These are phyloP conservation scores for Dendrocalamus latiflorus DNA, from an alignment of 202 grass and related monocot species.

Conservation along the genomic window DNA sequence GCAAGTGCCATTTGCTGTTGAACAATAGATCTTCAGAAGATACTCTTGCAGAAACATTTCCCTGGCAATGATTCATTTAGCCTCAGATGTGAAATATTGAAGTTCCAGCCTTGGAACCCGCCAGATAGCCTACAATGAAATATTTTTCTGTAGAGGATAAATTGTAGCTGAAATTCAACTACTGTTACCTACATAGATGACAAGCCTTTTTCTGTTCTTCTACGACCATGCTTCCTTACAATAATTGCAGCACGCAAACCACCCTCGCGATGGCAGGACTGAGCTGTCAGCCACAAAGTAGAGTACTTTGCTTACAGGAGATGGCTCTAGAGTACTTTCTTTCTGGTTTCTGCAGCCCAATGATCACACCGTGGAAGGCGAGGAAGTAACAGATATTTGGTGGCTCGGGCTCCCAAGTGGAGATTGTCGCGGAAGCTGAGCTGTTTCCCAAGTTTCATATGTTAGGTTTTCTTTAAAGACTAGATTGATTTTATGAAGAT, in stretches of 20 bases:
- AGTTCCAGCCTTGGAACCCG: neutral
- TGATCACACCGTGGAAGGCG: slow-evolving; percentile 8
- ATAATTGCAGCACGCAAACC: no score
- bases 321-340: neutral
- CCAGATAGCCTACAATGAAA: neutral
- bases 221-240: no score
- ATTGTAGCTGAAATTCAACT: neutral
- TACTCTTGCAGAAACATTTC: neutral
- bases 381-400: slow-evolving; percentile 32
- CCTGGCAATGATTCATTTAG: neutral
- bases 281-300: no score
- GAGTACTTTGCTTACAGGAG: no score
- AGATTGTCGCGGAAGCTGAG: slow-evolving; percentile 30
- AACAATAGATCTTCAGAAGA: neutral
- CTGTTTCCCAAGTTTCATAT: slow-evolving; percentile 2
- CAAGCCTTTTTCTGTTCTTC: no score
- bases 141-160: neutral
- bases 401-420: slow-evolving; percentile 19
- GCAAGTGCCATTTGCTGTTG: neutral
- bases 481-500: no score
- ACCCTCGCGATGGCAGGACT: no score
- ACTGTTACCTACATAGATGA: no score
- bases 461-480: no score
- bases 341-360: neutral
- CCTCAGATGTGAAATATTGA: neutral